Evolutionary conservation across 2,329 filamentous ascomycete species (phyloP), one percentile per base, ranked within the genome.

Genomic region (Ascosphaera aggregata): DNA sequence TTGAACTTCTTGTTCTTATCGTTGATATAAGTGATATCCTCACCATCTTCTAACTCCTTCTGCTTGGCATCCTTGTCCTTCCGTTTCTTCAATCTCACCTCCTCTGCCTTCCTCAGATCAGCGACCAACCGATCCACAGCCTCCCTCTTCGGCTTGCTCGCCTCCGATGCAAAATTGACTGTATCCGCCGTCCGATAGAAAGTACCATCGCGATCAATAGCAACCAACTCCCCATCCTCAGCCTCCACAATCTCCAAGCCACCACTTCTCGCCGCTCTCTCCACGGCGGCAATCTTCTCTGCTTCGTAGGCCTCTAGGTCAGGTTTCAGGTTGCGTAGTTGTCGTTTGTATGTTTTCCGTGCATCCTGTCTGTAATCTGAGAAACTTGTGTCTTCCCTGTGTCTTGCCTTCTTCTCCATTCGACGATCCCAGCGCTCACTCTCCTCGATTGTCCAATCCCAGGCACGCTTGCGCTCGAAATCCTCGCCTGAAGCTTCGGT

Each of bases 1-100:
- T 98, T 98, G 65, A 98, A 98, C 67, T 94, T 84, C 67, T 95
- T 95, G 67, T 98, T 98, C 76, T 98, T 94, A 62, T 94, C 84
- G 62, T 98, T 98, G 70, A 98, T 98, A 60, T 93, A 95, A 5
- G 86, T 95, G 49, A 95, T 80, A 58, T 98, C 89, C 19, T 73
- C 77, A n/a, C n/a, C n/a, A n/a, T n/a, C n/a, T n/a, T n/a, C n/a
- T n/a, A n/a, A n/a, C 37, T 85, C 80, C 45, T 92, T 84, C 42
- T 85, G 82, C 44, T 76, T 77, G 54, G 75, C 71, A 54, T 79
- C 73, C 39, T 84, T 69, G 46, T 91, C 81, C 54, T 71, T 75
- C 49, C 84, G 69, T 64, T 91, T 91, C 68, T 85, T 91, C 51
- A 92, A 54, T 39, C 84, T 67, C 39, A 74, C 69, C 49, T 91